A percentile compares a stretch with the other conserved stretches of the same genome.
Conservation (phyloP, 2,329 filamentous ascomycete genomes). For the Didymella lethalis region DNA sequence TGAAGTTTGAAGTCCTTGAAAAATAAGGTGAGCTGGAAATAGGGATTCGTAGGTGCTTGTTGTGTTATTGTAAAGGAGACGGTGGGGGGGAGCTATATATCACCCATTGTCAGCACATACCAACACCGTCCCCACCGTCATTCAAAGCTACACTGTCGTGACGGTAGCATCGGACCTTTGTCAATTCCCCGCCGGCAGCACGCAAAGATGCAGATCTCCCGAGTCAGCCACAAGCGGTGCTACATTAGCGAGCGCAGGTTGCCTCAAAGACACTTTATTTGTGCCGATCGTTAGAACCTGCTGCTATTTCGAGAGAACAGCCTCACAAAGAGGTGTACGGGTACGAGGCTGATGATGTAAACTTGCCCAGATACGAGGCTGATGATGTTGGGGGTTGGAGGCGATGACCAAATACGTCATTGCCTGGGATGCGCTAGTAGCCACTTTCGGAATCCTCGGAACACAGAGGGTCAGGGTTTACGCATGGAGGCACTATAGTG, state of each 20-base stretch:
- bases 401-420: constrained; percentile 10
- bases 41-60: not conserved
- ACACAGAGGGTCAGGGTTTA: not conserved
- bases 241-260: not conserved
- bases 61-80: too few relatives aligned
- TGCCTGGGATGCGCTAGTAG: constrained; percentile 6
- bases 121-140: constrained; percentile 5
- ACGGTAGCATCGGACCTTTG: constrained; percentile 11
- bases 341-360: not conserved
- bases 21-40: not conserved
- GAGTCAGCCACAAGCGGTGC: constrained; percentile 14
- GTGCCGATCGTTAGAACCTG: constrained; percentile 2
- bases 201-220: constrained; percentile 14
- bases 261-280: too few relatives aligned
- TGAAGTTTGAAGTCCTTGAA: not conserved
- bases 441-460: not conserved
- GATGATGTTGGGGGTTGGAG: constrained; percentile 10
- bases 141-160: constrained; percentile 16
- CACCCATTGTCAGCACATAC: not conserved
- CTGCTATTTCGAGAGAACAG: constrained; percentile 3
- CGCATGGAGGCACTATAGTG: too few relatives aligned
- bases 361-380: constrained; percentile 16
- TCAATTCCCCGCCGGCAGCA: constrained; percentile 2
- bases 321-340: too few relatives aligned
- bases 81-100: constrained; percentile 1